These are phyloP conservation scores for Bruguiera parviflora DNA, from an alignment of 345 rosid genomes.

Conservation along the genomic window DNA sequence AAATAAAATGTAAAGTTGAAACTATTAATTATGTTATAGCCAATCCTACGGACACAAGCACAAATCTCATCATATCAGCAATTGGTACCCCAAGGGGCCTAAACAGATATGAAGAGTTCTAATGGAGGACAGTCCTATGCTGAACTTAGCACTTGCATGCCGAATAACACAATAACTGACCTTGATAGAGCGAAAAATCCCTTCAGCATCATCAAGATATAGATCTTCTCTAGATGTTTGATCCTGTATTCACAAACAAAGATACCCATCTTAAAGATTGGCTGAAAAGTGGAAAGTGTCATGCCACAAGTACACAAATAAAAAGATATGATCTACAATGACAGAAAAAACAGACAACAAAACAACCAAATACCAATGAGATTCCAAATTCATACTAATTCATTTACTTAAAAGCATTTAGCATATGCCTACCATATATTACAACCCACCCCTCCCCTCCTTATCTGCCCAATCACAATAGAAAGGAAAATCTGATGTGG, in stretches of 20 bases:
- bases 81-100: constrained; percentile 15
- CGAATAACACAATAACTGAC: constrained; percentile 40
- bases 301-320: neutral
- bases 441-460: neutral
- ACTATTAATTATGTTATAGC: neutral
- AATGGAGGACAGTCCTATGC: neutral
- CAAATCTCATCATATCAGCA: constrained; percentile 16
- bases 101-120: neutral
- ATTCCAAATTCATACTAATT: neutral
- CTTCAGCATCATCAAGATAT: constrained; percentile 70
- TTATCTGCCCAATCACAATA: neutral
- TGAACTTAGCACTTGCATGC: neutral
- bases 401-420: neutral
- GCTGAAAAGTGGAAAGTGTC: too few relatives aligned
- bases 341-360: neutral
- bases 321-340: constrained; percentile 1
- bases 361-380: constrained; percentile 4
- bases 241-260: constrained; percentile 39
- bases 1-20: neutral
- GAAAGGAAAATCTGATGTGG: neutral
- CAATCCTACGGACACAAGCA: neutral
- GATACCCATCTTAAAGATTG: too few relatives aligned
- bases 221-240: constrained; percentile 57
- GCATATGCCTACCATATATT: neutral
- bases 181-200: constrained; percentile 77